Conservation (phyloP, 2,329 filamentous ascomycete species). For the Nemania bipapillata region DNA sequence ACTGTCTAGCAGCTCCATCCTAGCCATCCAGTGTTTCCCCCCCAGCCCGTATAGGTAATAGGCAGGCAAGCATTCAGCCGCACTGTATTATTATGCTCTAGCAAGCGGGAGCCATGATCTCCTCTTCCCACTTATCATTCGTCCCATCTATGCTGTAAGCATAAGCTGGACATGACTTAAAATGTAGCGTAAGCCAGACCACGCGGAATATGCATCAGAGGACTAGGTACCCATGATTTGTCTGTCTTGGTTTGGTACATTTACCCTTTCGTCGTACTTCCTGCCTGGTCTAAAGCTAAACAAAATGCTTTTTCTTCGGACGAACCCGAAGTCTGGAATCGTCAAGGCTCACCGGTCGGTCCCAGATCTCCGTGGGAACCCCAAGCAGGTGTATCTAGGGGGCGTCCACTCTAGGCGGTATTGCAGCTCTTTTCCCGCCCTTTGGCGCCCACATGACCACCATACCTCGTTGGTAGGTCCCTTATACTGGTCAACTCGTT, state of each 20-base stretch:
- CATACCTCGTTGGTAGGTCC: not conserved
- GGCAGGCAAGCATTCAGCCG: not conserved
- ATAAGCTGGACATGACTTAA: constrained; percentile 6
- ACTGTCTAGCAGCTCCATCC: not conserved
- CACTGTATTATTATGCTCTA: constrained; percentile 4
- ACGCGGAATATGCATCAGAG: constrained; percentile 7
- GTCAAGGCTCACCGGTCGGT: constrained; percentile 30
- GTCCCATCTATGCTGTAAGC: constrained; percentile 15
- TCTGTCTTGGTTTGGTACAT: not conserved
- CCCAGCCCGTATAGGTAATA: not conserved
- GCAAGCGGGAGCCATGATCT: not conserved
- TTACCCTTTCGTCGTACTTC: not conserved
- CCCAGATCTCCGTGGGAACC: constrained; percentile 1
- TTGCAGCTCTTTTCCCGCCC: constrained; percentile 18
- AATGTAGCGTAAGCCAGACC: constrained; percentile 12
- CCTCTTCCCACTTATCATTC: not conserved
- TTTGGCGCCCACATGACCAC: not conserved
- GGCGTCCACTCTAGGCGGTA: constrained; percentile 29
- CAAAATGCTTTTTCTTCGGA: constrained; percentile 10
- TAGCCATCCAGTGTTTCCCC: not conserved
- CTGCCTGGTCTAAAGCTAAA: not conserved
- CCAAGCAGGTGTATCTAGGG: constrained; percentile 6
- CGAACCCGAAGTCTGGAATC: constrained; percentile 22
- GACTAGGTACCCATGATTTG: not conserved
- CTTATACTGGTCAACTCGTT: not conserved